Conservation (phyloP, 768 basidiomycete species). For the Aureoboletus auriporus region DNA sequence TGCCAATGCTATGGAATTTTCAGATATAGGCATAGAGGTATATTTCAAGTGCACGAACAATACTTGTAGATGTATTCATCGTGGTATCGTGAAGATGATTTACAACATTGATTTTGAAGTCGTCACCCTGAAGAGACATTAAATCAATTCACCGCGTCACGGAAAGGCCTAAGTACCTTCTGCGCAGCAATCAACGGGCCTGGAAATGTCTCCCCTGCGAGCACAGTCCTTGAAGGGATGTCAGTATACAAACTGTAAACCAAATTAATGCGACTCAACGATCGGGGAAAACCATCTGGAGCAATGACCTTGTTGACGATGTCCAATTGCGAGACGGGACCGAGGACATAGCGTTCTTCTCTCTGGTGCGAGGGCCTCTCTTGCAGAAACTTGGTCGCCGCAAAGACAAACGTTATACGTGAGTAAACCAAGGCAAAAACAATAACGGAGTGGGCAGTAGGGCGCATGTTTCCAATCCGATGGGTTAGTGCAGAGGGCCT, state of each 20-base stretch:
- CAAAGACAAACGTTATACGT: background rate
- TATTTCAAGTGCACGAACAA: constrained; percentile 33
- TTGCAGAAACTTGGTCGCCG: background rate
- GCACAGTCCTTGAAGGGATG: constrained; percentile 30
- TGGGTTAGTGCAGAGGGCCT: background rate
- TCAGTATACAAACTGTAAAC: background rate
- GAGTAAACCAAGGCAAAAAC: background rate
- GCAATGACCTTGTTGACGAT: constrained; percentile 40
- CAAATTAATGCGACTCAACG: constrained; percentile 25
- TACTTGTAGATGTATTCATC: constrained; percentile 49
- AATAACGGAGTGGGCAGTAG: background rate
- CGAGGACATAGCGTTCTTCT: constrained; percentile 5
- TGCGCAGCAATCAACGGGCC: constrained; percentile 40
- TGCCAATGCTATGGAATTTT: constrained; percentile 45
- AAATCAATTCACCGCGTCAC: background rate
- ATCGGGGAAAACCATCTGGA: constrained; percentile 45
- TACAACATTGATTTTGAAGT: constrained; percentile 40
- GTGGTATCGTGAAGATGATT: constrained; percentile 42
- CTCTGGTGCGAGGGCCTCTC: background rate
- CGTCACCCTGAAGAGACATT: constrained; percentile 29
- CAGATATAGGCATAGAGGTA: background rate
- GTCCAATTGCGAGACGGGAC: constrained; percentile 27
- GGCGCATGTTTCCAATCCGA: constrained; percentile 4
- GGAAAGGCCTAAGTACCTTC: constrained; percentile 25
- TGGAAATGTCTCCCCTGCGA: constrained; percentile 41